Base-by-base conservation (phyloP, 495 filamentous ascomycete genomes). In the Hypoxylon fuscum region DNA sequence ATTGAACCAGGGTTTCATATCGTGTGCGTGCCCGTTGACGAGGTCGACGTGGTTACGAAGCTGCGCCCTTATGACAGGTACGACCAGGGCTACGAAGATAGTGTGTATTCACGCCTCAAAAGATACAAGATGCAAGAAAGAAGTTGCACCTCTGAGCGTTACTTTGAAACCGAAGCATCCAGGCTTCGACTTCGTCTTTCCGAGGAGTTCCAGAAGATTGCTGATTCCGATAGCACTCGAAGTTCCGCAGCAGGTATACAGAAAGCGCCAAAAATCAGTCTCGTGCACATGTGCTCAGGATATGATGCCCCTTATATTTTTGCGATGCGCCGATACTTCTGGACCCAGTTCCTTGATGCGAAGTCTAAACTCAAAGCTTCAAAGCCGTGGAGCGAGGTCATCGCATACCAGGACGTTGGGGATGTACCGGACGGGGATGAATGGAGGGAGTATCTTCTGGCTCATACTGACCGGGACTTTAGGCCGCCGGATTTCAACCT, bases 361-460 rank as follows among this genome's bases (percentile, higher is more conserved):
- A 45, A 25, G 51, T 32, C 15, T 2, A 44, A 40, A 20, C 31
- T 18, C 6, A 17, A 35, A 2, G 20, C 20, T 11, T 15, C 2
- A 35, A 18, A 27, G 18, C 21, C n/a, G n/a, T 20, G 8, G 5
- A 10, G 15, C 29, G 12, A 4, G 29, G 6, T 10, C 29, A 8
- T 3, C 29, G 20, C 7, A 11, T 55, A 25, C 25, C 32, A 37
- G 20, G 52, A 46, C 5, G 18, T 55, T 17, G 41, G 52, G 5
- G 52, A 55, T 38, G 41, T 15, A 17, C 52, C 29, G 14, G 41
- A 37, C n/a, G 2, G 37, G 11, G 11, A 55, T 14, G 52, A 55
- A 18, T 0, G 1, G 2, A 1, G 25, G 20, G 35, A 45, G 6
- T 17, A 12, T 20, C 1, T 8, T 2, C 9, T 8, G 31, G 12